Percentiles rank a stretch among this genome's conserved stretches.
phyloP scores from a whole-genome alignment of 306 rosid species.

The Quercus rubra region DNA sequence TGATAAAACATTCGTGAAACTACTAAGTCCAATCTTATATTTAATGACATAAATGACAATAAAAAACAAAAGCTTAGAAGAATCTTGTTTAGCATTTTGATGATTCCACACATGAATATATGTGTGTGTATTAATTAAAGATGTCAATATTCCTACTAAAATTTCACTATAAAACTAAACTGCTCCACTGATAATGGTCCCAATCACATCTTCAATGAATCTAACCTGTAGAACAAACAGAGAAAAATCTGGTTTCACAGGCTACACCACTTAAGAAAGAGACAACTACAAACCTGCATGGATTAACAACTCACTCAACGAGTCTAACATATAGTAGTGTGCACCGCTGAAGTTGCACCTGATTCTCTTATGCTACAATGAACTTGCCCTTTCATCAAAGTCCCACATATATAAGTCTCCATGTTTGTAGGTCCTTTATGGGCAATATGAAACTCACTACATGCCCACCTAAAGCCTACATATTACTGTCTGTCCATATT shows the following conservation, averaged over 20 bases:
- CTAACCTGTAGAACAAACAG: background rate
- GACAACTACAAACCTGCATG: background rate
- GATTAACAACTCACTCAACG: constrained; percentile 1
- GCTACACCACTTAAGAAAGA: background rate
- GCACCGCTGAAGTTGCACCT: background rate
- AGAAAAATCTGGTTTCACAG: background rate
- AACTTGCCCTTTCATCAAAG: constrained; percentile 5
- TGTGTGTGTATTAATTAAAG: background rate
- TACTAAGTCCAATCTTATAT: background rate
- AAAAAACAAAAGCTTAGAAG: background rate
- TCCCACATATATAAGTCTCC: background rate
- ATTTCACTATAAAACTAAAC: background rate
- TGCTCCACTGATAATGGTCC: background rate
- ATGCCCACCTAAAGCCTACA: constrained; percentile 74
- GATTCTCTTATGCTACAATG: background rate
- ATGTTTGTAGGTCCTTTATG: constrained; percentile 62
- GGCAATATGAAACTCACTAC: constrained; percentile 38
- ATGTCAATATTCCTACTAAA: background rate
- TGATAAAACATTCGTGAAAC: background rate
- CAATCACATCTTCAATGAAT: background rate
- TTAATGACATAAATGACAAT: background rate
- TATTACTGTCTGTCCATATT: constrained; percentile 61
- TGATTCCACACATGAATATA: too few relatives aligned
- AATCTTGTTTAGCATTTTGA: background rate
- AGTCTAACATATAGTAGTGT: background rate